Conservation (phyloP, 1,139 yeast genomes). For the Cylindricascospora bacillispora region DNA sequence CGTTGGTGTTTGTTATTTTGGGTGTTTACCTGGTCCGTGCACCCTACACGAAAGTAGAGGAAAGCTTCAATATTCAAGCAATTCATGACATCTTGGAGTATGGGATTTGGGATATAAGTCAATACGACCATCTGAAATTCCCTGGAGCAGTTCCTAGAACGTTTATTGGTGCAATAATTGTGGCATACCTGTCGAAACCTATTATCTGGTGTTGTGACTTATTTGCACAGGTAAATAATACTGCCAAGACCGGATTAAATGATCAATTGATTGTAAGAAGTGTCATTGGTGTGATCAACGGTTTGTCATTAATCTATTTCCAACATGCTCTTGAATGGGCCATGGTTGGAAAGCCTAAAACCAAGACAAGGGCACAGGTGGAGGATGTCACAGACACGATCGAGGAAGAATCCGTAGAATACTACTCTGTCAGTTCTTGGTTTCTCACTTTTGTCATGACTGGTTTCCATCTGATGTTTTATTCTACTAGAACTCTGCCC, state of each 20-base stretch:
- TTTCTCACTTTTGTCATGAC: conserved; percentile 43
- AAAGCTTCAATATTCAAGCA: conserved; percentile 85
- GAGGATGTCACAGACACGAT: conserved; percentile 4
- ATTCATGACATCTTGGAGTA: conserved; percentile 63
- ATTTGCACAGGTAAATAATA: conserved; percentile 3
- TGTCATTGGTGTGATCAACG: conserved; percentile 42
- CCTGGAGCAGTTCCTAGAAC: conserved; percentile 90
- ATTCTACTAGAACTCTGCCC: conserved; percentile 72
- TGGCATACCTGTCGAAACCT: conserved; percentile 36
- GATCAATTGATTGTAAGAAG: conserved; percentile 41
- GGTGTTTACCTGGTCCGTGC: conserved; percentile 39
- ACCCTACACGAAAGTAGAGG: conserved; percentile 89
- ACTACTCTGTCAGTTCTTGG: conserved; percentile 36
- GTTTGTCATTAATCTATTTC: conserved; percentile 25
- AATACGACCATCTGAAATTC: conserved; percentile 63
- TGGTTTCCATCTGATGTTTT: conserved; percentile 72
- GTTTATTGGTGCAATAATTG: conserved; percentile 57
- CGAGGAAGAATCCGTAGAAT: conserved; percentile 1
- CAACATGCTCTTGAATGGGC: conserved; percentile 23
- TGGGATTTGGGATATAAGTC: conserved; percentile 37
- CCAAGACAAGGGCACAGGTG: conserved; percentile 8
- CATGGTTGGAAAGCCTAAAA: conserved; percentile 7
- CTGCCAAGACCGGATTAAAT: conserved; percentile 27
- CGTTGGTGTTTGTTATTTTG: conserved; percentile 27
- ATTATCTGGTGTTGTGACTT: conserved; percentile 13